Base-by-base conservation (phyloP, 140 eudicot species). In the Erigeron philadelphicus region DNA sequence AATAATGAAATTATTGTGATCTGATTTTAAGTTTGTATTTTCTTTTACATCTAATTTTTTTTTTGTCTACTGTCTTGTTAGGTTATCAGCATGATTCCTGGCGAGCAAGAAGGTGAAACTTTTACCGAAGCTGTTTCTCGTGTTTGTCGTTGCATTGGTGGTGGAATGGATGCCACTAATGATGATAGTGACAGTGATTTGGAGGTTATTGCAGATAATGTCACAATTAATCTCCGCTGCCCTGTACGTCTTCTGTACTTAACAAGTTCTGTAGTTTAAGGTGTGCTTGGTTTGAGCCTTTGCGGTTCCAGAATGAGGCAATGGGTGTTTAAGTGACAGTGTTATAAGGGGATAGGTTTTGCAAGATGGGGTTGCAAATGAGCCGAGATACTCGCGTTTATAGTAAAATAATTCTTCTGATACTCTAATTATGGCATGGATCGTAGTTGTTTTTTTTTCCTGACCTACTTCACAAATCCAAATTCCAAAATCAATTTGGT, bases 161-260 rank as follows among this genome's bases (percentile, higher is more conserved):
- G 99, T 71, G 99, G 99, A 72, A 70, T 72, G 56, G 79, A 83
- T 42, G 74, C 87, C 2, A 96, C 88, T 49, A 84, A 90, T 82
- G 93, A 86, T 82, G 97, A 94, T 57, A 87, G 96, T 72, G 99
- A 94, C 71, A 90, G 97, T 72, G 99, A 94, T 81, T 77, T 94
- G 44, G 97, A 94, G 86, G 95, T 94, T 76, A 92, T 94, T 80
- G 94, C 99, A 58, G 97, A 94, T 78, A 81, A 73, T 62, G 67
- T 94, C 67, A 81, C 95, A 50, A 86, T 94, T 78, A 94, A 87
- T 78, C 94, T 94, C 10, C 95, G 99, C 7, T 94, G 99, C 66
- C 99, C 99, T 42, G 99, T 94, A 87, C 87, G 95, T 80, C 50
- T 63, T 56, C 53, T 60, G 18, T 44, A 44, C 19, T 31, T 72